Evolutionary conservation across 2,329 filamentous ascomycete genomes (phyloP).

Genomic region (Trichophyton verrucosum): DNA sequence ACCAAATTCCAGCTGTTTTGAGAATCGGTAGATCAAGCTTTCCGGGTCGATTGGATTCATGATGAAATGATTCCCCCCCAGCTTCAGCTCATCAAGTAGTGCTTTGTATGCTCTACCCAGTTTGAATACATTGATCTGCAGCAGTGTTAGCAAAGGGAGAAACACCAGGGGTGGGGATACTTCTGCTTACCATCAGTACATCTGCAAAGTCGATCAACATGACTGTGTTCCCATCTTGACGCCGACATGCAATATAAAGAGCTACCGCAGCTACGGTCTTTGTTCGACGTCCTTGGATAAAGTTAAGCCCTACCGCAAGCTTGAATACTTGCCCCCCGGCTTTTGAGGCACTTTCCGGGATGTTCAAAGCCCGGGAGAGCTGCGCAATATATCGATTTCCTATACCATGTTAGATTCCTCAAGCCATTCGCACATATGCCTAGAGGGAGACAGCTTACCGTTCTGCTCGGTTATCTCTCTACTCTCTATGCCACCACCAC

Average conservation of each 20-base stretch:
- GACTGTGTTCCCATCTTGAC: slow-evolving; percentile 63
- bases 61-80: slow-evolving; percentile 48
- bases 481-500: slow-evolving; percentile 38
- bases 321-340: slow-evolving; percentile 63
- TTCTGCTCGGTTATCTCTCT: slow-evolving; percentile 37
- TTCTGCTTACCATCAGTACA: slow-evolving; percentile 42
- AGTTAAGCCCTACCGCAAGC: slow-evolving; percentile 60
- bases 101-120: slow-evolving; percentile 83
- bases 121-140: slow-evolving; percentile 74
- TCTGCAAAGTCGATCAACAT: slow-evolving; percentile 97
- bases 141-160: slow-evolving; percentile 19
- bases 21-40: slow-evolving; percentile 82
- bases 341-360: slow-evolving; percentile 50
- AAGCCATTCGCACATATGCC: not conserved
- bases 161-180: not conserved
- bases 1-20: slow-evolving; percentile 82
- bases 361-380: slow-evolving; percentile 29
- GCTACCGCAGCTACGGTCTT: slow-evolving; percentile 81
- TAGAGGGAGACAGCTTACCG: slow-evolving; percentile 16
- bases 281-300: slow-evolving; percentile 74
- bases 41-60: slow-evolving; percentile 72
- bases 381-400: slow-evolving; percentile 34
- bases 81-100: slow-evolving; percentile 49
- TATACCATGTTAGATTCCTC: slow-evolving; percentile 6
- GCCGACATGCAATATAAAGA: slow-evolving; percentile 77